Base-by-base conservation (phyloP, 2,329 filamentous ascomycete genomes). In the Ustilaginoidea virens region DNA sequence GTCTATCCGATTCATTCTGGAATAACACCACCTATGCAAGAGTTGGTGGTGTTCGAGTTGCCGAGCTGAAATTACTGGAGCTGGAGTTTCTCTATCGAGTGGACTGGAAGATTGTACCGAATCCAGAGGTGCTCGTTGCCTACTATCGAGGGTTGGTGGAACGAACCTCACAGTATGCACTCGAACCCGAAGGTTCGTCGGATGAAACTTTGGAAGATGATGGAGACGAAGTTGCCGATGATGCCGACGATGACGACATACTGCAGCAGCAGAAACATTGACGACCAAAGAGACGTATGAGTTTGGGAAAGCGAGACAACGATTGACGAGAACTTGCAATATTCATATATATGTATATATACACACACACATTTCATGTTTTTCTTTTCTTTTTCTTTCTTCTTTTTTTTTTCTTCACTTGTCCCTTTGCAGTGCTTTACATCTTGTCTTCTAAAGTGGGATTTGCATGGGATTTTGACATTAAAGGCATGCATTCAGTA, bases 1-100 rank as follows among this genome's bases (percentile, higher is more conserved):
- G 90, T 1, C 66, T 98, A 9, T 94, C 85, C 18, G 90, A 98
- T 52, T 85, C 80, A 17, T 98, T 98, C 51, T 94, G 90, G 85
- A 96, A 92, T 37, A 98, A 98, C 54, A 82, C 82, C 17, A 92
- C 87, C 1, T 98, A 98, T 49, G 86, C 90, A 21, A 69, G 83
- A 31, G 86, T 98, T 1, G 90, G 90, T 5, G 90, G 90, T 37
- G 85, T 98, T 28, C 85, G 82, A 39, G 66, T 94, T 21, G 74
- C 79, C 27, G 90, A 98, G 53, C 59, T 98, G 38, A 92, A 90
- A 33, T 61, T 94, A 32, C 61, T 98, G 7, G 90, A 98, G 51
- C 65, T 98, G 17, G 90, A 98, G 45, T 93, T 98, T 40, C 59
- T 98, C 18, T 83, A 86, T 47, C 68, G 82, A 30, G 79, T 98